These are phyloP conservation scores for Acanthamoeba healyi DNA, from an alignment of 208 protist species.

Conservation along the genomic window DNA sequence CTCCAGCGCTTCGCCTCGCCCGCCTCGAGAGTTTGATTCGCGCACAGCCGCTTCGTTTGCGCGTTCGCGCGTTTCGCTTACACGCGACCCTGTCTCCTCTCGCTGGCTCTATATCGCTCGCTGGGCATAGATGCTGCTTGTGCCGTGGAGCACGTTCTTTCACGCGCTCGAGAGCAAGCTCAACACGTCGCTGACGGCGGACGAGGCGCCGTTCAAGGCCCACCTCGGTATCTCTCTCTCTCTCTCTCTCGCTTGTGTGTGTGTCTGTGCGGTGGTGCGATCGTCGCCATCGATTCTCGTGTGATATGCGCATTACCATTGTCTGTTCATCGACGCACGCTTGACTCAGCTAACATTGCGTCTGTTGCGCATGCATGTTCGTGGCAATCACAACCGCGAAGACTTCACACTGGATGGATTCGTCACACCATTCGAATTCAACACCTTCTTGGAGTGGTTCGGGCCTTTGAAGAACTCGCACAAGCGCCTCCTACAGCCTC, in stretches of 20 bases:
- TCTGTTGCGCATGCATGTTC: not conserved
- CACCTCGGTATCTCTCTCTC: conserved; percentile 24
- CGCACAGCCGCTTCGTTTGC: no score
- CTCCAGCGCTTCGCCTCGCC: no score
- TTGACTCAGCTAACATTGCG: not conserved
- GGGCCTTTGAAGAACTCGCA: conserved; percentile 65
- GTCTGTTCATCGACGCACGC: not conserved
- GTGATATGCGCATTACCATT: no score
- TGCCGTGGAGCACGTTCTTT: conserved; percentile 76
- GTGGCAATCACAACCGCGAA: no score
- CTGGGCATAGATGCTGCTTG: conserved; percentile 38
- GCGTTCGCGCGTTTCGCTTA: no score
- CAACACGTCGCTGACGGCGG: not conserved
- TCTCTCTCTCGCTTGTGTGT: no score
- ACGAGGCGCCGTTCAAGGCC: conserved; percentile 44
- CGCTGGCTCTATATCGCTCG: not conserved
- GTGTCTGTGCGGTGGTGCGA: no score
- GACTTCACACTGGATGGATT: conserved; percentile 82
- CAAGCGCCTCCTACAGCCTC: conserved; percentile 61
- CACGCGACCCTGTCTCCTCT: not conserved
- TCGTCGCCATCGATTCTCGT: no score
- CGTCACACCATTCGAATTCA: conserved; percentile 76
- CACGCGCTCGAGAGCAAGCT: conserved; percentile 70
- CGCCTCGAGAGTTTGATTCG: no score
- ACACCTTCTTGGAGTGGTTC: conserved; percentile 81